A percentile compares a stretch with the other conserved stretches of the same genome.
These are phyloP conservation scores for Backusella psychrophila DNA, from an alignment of 192 early-diverging fungal species.

Conservation along the genomic window DNA sequence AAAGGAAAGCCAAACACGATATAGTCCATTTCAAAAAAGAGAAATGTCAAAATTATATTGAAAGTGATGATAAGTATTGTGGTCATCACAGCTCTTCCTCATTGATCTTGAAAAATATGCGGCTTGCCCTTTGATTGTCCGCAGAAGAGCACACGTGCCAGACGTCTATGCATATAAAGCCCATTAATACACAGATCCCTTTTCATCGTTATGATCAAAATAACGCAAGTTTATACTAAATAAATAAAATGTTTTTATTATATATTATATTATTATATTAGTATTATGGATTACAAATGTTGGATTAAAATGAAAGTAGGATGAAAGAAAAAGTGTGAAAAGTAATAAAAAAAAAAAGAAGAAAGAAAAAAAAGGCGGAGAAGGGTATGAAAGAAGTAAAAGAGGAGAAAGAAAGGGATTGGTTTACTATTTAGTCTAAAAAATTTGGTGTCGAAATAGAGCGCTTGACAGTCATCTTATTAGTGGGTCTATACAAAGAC, in stretches of 20 bases:
- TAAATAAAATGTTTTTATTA: not conserved
- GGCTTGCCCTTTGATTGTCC: not conserved
- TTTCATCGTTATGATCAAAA: not conserved
- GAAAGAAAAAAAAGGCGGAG: not conserved
- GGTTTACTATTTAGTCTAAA: not conserved
- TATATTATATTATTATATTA: constrained; percentile 6
- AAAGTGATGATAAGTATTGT: not conserved
- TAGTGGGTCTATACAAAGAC: not conserved
- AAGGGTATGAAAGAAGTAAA: not conserved
- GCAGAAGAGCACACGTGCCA: not conserved
- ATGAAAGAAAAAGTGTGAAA: not conserved
- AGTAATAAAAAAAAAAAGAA: not conserved
- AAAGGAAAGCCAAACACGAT: too few species aligned
- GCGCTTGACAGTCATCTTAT: not conserved
- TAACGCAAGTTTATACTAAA: not conserved
- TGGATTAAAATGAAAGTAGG: not conserved
- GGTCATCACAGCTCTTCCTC: not conserved
- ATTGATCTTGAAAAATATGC: not conserved
- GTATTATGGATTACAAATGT: constrained; percentile 5
- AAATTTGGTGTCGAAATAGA: constrained; percentile 1
- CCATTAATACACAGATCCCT: not conserved
- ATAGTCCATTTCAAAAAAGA: not conserved
- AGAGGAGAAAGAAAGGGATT: not conserved
- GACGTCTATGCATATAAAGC: not conserved
- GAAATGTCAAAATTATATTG: not conserved